phyloP scores from a whole-genome alignment of 768 basidiomycete species.

The Pisolithus orientalis region DNA sequence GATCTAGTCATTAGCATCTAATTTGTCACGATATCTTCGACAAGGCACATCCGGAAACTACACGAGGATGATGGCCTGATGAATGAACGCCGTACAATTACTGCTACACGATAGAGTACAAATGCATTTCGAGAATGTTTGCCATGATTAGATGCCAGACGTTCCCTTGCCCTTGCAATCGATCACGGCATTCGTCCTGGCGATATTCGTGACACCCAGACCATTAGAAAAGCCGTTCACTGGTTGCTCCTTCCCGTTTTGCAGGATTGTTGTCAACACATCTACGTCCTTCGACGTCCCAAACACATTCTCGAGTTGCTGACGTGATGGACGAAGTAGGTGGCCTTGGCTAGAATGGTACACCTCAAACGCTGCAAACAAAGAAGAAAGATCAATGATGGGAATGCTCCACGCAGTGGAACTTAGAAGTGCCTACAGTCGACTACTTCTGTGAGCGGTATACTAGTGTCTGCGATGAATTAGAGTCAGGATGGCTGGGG shows the following conservation, averaged over 20 bases:
- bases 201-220: slow-evolving; percentile 8
- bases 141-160: slow-evolving; percentile 27
- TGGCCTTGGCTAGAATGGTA: slow-evolving; percentile 70
- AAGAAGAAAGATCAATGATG: background rate
- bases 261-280: slow-evolving; percentile 51
- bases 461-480: slow-evolving; percentile 37
- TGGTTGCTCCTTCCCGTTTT: slow-evolving; percentile 55
- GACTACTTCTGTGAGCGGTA: slow-evolving; percentile 71
- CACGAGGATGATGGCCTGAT: too few relatives aligned
- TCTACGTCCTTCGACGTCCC: slow-evolving; percentile 59
- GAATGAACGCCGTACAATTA: too few relatives aligned
- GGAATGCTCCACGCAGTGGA: background rate
- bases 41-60: too few relatives aligned
- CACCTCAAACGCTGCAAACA: slow-evolving; percentile 55
- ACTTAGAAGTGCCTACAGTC: slow-evolving; percentile 50
- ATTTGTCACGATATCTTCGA: too few relatives aligned
- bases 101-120: background rate
- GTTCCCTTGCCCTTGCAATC: slow-evolving; percentile 37
- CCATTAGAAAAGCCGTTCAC: slow-evolving; percentile 38
- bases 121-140: background rate
- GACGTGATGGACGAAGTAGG: slow-evolving; percentile 69
- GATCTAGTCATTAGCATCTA: too few relatives aligned
- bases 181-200: slow-evolving; percentile 30
- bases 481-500: slow-evolving; percentile 53
- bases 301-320: slow-evolving; percentile 74